Evolutionary conservation across 352 stramenopile species (phyloP), one percentile per base, ranked within the genome.

Genomic region (Thraustochytrium striatum): DNA sequence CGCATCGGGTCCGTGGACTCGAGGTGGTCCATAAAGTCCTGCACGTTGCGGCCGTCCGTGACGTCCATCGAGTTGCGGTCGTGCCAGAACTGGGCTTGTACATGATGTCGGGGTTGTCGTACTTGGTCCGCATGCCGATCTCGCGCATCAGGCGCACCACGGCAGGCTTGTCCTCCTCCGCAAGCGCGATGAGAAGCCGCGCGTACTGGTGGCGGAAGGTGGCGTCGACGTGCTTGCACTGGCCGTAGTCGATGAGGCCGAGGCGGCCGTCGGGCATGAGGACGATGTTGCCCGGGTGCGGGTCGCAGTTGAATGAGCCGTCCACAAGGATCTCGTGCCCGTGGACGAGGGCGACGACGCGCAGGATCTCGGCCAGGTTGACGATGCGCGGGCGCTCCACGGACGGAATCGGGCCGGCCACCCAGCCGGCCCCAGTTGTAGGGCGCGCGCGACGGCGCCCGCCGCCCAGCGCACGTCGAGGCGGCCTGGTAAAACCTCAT

Each of bases 261-360:
- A 96, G 82, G 7, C 89, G 88, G 1, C 91, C 91, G 59, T 96
- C 91, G 3, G 93, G 87, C 19, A 96, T 86, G 55, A 96, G 85
- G 79, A 96, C 62, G 50, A 96, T 95, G 79, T 96, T 96, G 13
- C 91, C 91, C 2, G 91, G 91, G 47, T 96, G 91, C 13, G 91
- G 91, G 69, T 96, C 91, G 39, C 91, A 91, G 70, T 96, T 96
- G 81, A 96, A 96, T 50, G 84, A 50, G n/a, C 91, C 91, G 62
- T 95, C 85, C 13, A 94, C 87, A 69, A 96, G 94, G 69, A 96
- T 95, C 84, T 96, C 91, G 83, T 95, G 91, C 5, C 91, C 91
- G 79, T 96, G 91, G 19, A 95, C 90, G 43, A 93, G 89, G 86
- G 93, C 92, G 21, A 95, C 84, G 13, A 92, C 85, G 73, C 92